Base-by-base conservation (phyloP, 257 asterid species). In the Petunia axillaris region DNA sequence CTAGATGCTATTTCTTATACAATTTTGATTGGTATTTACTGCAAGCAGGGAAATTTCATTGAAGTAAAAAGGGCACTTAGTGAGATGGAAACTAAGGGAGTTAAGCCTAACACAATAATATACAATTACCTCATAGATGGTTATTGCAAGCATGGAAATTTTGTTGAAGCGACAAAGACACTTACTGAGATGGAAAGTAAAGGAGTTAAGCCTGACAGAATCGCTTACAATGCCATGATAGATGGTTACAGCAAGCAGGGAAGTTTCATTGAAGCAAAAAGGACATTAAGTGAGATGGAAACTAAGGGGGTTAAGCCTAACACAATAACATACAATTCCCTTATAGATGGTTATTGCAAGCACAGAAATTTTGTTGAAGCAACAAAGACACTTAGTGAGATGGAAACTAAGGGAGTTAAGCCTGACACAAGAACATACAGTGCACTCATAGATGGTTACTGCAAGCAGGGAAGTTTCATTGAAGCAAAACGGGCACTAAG, bases 31-130 rank as follows among this genome's bases (percentile, higher is more conserved):
- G 86, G 88, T 81, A 91, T 93, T 39, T 91, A 85, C 44, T 88
- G 96, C 87, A 91, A 93, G 85, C 96, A 90, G 81, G 95, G 98
- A 11, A 88, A 89, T 79, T 85, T 94, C n/a, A 80, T 67, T 10
- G 95, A 91, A 84, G 98, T 96, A 6, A 85, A 77, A 41, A 5
- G 11, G 76, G 1, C 25, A 66, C 11, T 62, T n/a, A 65, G 35
- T 14, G 89, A 86, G 63, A 84, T 86, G 89, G 60, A 79, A 59
- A 70, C 77, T n/a, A 77, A n/a, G 71, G 85, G 82, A 54, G 83
- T 76, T 79, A 84, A 82, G 44, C 86, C 83, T 64, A 77, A 54
- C 68, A 81, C 75, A 5, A 85, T 77, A 9, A 84, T 83, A 0
- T 84, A 82, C 67, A 86, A 81, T 73, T 76, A 78, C 11, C n/a